Conservation (phyloP, 1,284 basidiomycete species). For the Fomitopsis schrenkii region DNA sequence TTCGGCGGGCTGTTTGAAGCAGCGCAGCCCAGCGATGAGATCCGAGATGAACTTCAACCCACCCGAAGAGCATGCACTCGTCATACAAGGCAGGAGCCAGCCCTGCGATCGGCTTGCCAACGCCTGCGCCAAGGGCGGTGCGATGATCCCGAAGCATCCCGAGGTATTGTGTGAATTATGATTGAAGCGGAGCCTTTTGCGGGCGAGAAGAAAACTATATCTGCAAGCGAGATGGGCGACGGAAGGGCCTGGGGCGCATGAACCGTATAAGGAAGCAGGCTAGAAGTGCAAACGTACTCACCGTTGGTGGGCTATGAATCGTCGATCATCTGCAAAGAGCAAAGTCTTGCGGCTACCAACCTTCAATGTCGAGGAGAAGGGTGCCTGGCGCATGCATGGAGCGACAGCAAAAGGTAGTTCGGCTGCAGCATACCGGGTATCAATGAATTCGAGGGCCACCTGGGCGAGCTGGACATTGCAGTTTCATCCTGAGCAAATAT, state of each 20-base stretch:
- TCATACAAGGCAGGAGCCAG: neutral
- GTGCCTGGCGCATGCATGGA: neutral
- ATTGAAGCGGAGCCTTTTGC: neutral
- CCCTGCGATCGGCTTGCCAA: neutral
- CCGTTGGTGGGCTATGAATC: neutral
- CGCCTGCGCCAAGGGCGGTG: neutral
- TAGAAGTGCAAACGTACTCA: neutral
- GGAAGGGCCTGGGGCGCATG: neutral
- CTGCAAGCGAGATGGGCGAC: slow-evolving; percentile 1
- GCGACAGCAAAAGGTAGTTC: neutral
- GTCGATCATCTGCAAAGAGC: neutral
- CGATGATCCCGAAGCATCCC: slow-evolving; percentile 2
- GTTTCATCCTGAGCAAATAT: neutral
- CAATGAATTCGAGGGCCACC: neutral
- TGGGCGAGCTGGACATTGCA: neutral
- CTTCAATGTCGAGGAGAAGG: neutral
- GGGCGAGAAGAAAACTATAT: neutral
- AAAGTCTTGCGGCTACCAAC: neutral
- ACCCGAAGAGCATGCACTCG: neutral
- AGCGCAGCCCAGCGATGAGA: slow-evolving; percentile 5
- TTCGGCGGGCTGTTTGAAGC: neutral
- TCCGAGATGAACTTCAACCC: slow-evolving; percentile 2
- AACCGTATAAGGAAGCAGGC: neutral
- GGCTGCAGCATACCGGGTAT: neutral
- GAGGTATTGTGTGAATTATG: neutral